Percentiles rank a stretch among this genome's conserved stretches.
Evolutionary conservation across 495 filamentous ascomycete species (phyloP).

Genomic region (Amniculicola lignicola): DNA sequence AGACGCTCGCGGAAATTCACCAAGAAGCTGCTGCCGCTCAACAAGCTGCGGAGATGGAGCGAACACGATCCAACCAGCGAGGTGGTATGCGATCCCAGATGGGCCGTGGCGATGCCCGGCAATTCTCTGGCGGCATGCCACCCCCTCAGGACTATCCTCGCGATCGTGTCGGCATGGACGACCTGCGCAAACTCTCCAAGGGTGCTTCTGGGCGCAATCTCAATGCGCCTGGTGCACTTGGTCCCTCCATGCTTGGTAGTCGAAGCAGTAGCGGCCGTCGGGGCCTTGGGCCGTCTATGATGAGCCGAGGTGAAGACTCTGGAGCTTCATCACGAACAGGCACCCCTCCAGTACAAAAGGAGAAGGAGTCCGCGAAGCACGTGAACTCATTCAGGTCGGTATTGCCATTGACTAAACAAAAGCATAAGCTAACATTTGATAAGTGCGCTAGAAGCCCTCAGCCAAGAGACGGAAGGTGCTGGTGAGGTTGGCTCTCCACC

Average conservation of each 20-base stretch:
- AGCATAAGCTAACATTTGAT: slow-evolving; percentile 29
- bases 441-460: slow-evolving; percentile 58
- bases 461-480: slow-evolving; percentile 49
- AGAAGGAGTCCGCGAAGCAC: slow-evolving; percentile 61
- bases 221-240: slow-evolving; percentile 55
- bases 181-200: slow-evolving; percentile 71
- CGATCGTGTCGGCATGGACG: slow-evolving; percentile 83
- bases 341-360: slow-evolving; percentile 70
- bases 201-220: slow-evolving; percentile 57
- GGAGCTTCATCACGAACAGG: slow-evolving; percentile 80
- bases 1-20: slow-evolving; percentile 89
- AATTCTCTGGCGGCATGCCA: slow-evolving; percentile 64
- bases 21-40: slow-evolving; percentile 75
- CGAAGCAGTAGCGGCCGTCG: slow-evolving; percentile 82
- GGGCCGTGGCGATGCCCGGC: slow-evolving; percentile 83
- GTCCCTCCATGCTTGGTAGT: slow-evolving; percentile 69
- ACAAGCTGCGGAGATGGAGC: slow-evolving; percentile 61
- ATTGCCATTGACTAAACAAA: too few species aligned
- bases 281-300: slow-evolving; percentile 64
- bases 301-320: slow-evolving; percentile 72
- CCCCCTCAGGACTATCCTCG: slow-evolving; percentile 66
- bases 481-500: slow-evolving; percentile 59
- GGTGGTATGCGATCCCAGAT: slow-evolving; percentile 61
- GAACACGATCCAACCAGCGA: slow-evolving; percentile 56
- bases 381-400: slow-evolving; percentile 86